Base-by-base conservation (phyloP, 805 yeast species). In the Kodamaea restingae region DNA sequence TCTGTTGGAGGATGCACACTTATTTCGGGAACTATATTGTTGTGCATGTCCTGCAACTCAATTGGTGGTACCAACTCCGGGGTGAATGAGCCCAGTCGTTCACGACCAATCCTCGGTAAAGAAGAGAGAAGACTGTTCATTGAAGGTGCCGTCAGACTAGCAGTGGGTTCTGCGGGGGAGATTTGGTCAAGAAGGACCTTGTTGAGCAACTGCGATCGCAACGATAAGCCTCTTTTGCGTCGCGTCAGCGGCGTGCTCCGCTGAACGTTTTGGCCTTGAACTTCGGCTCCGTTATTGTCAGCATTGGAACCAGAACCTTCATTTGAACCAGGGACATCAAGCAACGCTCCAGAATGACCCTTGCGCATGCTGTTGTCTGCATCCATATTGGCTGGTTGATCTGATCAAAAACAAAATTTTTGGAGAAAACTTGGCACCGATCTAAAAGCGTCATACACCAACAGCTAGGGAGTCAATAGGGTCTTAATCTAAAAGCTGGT, bases 181-280 rank as follows among this genome's bases (percentile, higher is more conserved):
- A 39, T 29, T 34, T 18, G 42, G 18, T 39, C 42, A 4, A 39
- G 30, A 14, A 39, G 28, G 15, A 28, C 55, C 43, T 70, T 76
- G 52, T 70, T 76, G 61, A 82, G 72, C 35, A 83, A 65, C 60
- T 83, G 88, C 0, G 84, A 69, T 44, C 90, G 67, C 40, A 83
- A 58, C 7, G 86, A 79, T 44, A 80, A 76, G 0, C 88, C 88
- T 49, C 90, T 60, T 44, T 71, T 73, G 45, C 85, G 63, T 21
- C 72, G 41, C 9, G 54, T 39, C 17, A 44, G 55, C 8, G 55
- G 54, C 18, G 52, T 46, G 27, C 40, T 24, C 25, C 20, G 21
- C 18, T n/a, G n/a, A n/a, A n/a, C n/a, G n/a, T n/a, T n/a, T n/a
- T n/a, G n/a, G n/a, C n/a, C n/a, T n/a, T n/a, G n/a, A n/a, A n/a